Evolutionary conservation across 2,329 filamentous ascomycete genomes (phyloP), one percentile per base, ranked within the genome.

Genomic region (Aspergillus melleus): DNA sequence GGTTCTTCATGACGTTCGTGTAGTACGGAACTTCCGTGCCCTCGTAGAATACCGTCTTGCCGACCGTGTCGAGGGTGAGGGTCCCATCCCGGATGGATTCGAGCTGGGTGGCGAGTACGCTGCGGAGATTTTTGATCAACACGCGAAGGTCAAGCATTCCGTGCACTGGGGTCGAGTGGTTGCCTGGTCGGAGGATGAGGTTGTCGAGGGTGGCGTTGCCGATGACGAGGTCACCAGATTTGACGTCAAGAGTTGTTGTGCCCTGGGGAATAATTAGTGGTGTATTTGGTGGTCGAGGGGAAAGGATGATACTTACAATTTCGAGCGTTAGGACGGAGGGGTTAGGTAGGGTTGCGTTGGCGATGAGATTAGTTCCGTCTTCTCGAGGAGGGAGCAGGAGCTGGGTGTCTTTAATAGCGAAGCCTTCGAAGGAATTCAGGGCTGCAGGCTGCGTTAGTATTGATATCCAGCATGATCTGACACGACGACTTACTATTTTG

Each of bases 341-440:
- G 67, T 87, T 88, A 58, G 84, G 84, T 44, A 88, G 81, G 36
- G 73, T 78, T 55, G 83, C 80, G 52, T 77, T 80, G 66, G 82
- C 85, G 32, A 80, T 58, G 55, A 86, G 76, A 65, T 86, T 87
- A 36, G 81, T 79, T 57, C 80, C 80, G 61, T 84, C 80, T 0
- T 70, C 59, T 44, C 72, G 58, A 2, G 74, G 63, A 26, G 74
- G 73, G 6, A 79, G 69, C 53, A 83, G 74, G 57, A 86, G 74
- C 29, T 73, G 73, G 56, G 81, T 77, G 57, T 80, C 73, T 8
- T 76, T 79, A 51, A 84, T 76, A 52, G 75, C 75, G 68, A 84
- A 81, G 9, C 79, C 81, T 10, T 73, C 65, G 54, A 87, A 81
- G 6, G 77, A 76, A 68, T 86, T 81, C 3, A 87, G 75, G 4